phyloP scores from a whole-genome alignment of 345 rosid genomes.

The Citrus hindsii region DNA sequence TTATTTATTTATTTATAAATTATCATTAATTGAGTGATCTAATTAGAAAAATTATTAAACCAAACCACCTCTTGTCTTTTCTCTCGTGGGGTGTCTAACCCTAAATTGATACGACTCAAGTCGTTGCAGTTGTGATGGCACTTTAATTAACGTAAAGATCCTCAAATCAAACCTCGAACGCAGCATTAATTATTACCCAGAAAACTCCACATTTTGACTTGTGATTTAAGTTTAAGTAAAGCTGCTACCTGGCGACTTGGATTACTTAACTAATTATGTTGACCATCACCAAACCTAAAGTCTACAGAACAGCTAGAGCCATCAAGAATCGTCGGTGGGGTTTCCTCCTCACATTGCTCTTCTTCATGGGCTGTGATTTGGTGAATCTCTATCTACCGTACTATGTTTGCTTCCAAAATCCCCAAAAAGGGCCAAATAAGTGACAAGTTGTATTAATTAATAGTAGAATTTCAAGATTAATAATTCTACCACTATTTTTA shows the following conservation, averaged over 20 bases:
- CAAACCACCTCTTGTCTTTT: background rate
- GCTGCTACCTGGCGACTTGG: background rate
- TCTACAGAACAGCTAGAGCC: too few species aligned
- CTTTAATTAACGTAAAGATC: background rate
- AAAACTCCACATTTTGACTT: conserved; percentile 16
- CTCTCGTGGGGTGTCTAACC: background rate
- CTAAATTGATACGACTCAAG: background rate
- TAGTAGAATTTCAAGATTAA: background rate
- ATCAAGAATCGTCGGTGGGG: background rate
- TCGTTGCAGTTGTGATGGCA: background rate
- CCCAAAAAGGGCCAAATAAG: too few species aligned
- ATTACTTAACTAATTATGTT: conserved; percentile 1
- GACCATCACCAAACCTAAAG: background rate
- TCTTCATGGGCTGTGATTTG: too few species aligned
- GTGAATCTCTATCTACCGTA: too few species aligned
- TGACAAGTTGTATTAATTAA: too few species aligned
- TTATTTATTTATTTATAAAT: too few species aligned
- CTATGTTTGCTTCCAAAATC: too few species aligned
- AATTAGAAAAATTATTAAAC: background rate
- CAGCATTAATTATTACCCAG: conserved; percentile 19
- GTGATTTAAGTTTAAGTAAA: conserved; percentile 28
- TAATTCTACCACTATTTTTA: background rate
- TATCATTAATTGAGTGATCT: background rate
- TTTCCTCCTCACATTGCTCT: too few species aligned
- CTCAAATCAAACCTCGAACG: background rate